These are phyloP conservation scores for Cyanodermella asteris DNA, from an alignment of 2,329 filamentous ascomycete genomes.

Conservation along the genomic window DNA sequence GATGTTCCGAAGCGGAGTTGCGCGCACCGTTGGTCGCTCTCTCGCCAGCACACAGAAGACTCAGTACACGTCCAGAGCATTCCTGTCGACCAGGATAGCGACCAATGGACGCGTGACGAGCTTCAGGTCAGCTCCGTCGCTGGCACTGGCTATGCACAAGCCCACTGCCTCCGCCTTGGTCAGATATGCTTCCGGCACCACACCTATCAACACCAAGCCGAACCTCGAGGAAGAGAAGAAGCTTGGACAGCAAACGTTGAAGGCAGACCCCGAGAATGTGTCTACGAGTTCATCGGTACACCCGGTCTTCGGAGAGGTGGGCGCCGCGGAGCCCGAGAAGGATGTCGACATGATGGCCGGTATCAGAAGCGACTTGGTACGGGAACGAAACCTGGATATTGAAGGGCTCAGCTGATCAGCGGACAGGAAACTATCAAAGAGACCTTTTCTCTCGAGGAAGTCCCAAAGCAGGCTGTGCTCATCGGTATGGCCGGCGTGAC, in stretches of 20 bases:
- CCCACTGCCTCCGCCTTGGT: conserved; percentile 26
- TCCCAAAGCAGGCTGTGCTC: conserved; percentile 45
- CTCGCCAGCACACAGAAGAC: conserved; percentile 21
- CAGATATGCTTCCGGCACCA: conserved; percentile 21
- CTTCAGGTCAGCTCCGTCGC: conserved; percentile 13
- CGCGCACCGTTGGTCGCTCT: conserved; percentile 23
- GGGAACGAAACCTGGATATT: conserved; percentile 10
- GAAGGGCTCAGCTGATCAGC: conserved; percentile 1
- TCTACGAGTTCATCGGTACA: conserved; percentile 34
- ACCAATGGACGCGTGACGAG: background rate
- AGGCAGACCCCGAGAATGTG: conserved; percentile 37
- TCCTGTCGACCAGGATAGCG: background rate
- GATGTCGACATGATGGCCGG: conserved; percentile 29
- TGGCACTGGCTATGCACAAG: conserved; percentile 22
- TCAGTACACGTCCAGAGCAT: conserved; percentile 7
- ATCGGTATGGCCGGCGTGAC: conserved; percentile 59
- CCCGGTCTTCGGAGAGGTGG: conserved; percentile 24
- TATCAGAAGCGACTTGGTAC: conserved; percentile 36
- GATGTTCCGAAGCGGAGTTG: conserved; percentile 24
- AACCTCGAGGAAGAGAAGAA: conserved; percentile 35
- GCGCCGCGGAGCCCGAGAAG: conserved; percentile 14
- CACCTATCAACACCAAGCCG: conserved; percentile 14
- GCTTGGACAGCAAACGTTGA: conserved; percentile 32
- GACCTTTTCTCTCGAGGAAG: conserved; percentile 40
- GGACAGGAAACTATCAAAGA: conserved; percentile 41